phyloP scores from a whole-genome alignment of 208 protist species.

The Borovskyia barvae region DNA sequence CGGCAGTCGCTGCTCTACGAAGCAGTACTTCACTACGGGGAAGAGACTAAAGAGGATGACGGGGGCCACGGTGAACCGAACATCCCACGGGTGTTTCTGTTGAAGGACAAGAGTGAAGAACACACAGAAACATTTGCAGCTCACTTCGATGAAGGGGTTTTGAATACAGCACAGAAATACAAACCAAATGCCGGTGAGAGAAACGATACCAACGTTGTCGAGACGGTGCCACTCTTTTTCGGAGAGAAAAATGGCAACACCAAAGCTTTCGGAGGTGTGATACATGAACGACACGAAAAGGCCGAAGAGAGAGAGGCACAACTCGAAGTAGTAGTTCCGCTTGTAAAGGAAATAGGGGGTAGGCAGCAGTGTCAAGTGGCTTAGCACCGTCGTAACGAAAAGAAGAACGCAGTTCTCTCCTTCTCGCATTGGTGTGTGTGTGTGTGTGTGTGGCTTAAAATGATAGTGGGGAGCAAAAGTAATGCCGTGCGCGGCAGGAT shows the following conservation, averaged over 20 bases:
- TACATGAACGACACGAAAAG: slow-evolving; percentile 75
- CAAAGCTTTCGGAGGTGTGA: slow-evolving; percentile 61
- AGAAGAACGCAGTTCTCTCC: slow-evolving; percentile 29
- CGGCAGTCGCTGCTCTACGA: slow-evolving; percentile 26
- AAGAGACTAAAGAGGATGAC: slow-evolving; percentile 47
- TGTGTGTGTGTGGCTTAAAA: not conserved
- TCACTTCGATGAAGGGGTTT: slow-evolving; percentile 34
- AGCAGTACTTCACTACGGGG: slow-evolving; percentile 45
- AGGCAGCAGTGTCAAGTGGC: slow-evolving; percentile 62
- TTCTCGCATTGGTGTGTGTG: slow-evolving; percentile 19
- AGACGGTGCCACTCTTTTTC: slow-evolving; percentile 74
- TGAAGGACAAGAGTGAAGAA: slow-evolving; percentile 57
- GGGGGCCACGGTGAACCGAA: slow-evolving; percentile 48
- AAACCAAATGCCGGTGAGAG: slow-evolving; percentile 47
- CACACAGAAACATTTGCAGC: slow-evolving; percentile 50
- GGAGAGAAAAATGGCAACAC: slow-evolving; percentile 45
- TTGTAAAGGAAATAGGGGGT: slow-evolving; percentile 40
- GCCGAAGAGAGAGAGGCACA: slow-evolving; percentile 43
- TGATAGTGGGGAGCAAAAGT: not conserved
- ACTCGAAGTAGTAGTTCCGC: slow-evolving; percentile 52
- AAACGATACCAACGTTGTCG: slow-evolving; percentile 68
- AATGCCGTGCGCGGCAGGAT: not conserved
- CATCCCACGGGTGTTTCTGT: slow-evolving; percentile 69
- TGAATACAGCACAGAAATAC: slow-evolving; percentile 40
- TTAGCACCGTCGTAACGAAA: slow-evolving; percentile 66